Percentiles rank a stretch among this genome's conserved stretches.
These are phyloP conservation scores for Vinca major DNA, from an alignment of 305 asterid species.

Conservation along the genomic window DNA sequence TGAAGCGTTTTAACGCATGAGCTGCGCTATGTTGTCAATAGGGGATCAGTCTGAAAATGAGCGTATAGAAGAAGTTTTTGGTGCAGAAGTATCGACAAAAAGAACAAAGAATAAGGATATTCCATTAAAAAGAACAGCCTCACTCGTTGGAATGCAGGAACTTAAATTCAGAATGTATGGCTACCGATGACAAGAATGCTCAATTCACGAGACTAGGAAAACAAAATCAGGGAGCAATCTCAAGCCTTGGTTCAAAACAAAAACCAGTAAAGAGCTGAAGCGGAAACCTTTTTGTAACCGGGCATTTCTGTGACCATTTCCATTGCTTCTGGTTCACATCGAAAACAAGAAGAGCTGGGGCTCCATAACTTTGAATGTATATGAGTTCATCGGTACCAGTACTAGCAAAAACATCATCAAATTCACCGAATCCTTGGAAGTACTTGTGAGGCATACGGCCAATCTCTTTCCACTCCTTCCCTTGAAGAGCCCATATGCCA, in stretches of 20 bases:
- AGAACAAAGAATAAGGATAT: constrained; percentile 21
- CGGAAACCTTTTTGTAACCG: constrained; percentile 68
- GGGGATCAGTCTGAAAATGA: no score
- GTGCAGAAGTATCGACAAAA: neutral
- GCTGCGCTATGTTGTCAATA: no score
- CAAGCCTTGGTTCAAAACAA: constrained; percentile 76
- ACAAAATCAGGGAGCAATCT: constrained; percentile 43
- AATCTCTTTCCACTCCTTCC: constrained; percentile 65
- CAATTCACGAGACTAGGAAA: neutral
- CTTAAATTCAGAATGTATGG: constrained; percentile 11
- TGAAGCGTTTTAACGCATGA: no score
- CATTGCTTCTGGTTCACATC: constrained; percentile 48
- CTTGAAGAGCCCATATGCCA: constrained; percentile 59
- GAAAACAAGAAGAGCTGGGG: constrained; percentile 63
- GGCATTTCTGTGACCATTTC: constrained; percentile 89
- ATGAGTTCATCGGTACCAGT: constrained; percentile 56
- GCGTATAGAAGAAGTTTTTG: neutral
- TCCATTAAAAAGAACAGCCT: constrained; percentile 23
- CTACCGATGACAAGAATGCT: neutral
- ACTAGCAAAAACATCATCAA: no score
- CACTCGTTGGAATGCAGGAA: constrained; percentile 17
- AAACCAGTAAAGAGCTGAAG: constrained; percentile 85
- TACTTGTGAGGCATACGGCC: constrained; percentile 67
- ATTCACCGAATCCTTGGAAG: constrained; percentile 84
- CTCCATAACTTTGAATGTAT: constrained; percentile 81